Base-by-base conservation (phyloP, 2,329 filamentous ascomycete genomes). In the Sarocladium oryzae region DNA sequence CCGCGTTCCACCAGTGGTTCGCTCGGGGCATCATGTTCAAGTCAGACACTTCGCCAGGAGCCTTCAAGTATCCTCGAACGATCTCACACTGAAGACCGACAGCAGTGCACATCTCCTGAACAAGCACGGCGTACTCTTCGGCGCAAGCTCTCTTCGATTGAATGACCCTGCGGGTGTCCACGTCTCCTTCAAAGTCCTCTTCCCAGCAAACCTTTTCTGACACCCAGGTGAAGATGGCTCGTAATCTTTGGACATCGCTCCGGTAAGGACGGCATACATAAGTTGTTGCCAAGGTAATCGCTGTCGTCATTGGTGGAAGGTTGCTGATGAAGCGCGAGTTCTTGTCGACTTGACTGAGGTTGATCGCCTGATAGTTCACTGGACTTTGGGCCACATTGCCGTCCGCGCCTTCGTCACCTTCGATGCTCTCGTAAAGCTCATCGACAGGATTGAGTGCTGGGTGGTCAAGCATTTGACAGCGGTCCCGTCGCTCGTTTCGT, bases 1-100 rank as follows among this genome's bases (percentile, higher is more conserved):
- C 89, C 1, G 89, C 85, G 60, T 99, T 99, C 93, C 93, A 99
- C 84, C 88, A 97, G 69, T 99, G 93, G 62, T 99, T 99, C 0
- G 92, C 79, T 26, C 85, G 82, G n/a, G 89, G 88, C 66, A 92
- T 82, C 53, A 86, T 85, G 55, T 87, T 88, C 38, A 90, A 74
- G 60, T 97, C 91, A 1, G 86, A 75, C 7, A 85, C 72, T 61
- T 97, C 93, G 1, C 92, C 92, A 0, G 93, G 93, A 1, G 81
- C 77, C 66, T 99, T 99, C 52, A 99, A 80, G 63, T 93, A 97
- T 1, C 93, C 93, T 54, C 85, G 82, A 13, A 99, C 82, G 18
- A 95, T 77, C 64, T 97, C 92, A 32, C 88, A 89, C 57, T 89
- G 85, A 32, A 99, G 78, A 4, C 92, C 91, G 48, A 96, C 87